These are phyloP conservation scores for Xylaria venustula DNA, from an alignment of 495 filamentous ascomycete genomes.

Conservation along the genomic window DNA sequence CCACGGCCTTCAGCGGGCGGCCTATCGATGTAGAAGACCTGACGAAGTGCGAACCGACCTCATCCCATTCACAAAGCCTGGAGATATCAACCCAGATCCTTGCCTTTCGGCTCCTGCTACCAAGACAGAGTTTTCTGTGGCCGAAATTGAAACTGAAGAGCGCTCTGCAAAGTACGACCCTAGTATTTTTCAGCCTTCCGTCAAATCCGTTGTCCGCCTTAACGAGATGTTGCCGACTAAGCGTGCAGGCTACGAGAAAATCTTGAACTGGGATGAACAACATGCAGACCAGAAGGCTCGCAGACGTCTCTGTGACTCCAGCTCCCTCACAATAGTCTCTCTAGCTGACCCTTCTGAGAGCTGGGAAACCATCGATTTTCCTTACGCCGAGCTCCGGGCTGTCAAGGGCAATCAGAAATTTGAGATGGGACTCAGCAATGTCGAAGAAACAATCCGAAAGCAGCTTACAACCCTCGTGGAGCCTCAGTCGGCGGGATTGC, in stretches of 20 bases:
- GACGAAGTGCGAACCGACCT: constrained; percentile 11
- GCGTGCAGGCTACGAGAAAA: constrained; percentile 14
- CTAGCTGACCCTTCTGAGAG: not conserved
- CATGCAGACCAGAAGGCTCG: not conserved
- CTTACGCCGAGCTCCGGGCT: constrained; percentile 11
- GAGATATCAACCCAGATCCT: constrained; percentile 1
- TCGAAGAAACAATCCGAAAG: constrained; percentile 12
- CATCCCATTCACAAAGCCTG: not conserved
- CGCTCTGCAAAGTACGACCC: constrained; percentile 4
- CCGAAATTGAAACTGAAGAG: constrained; percentile 6
- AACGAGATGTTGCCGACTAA: constrained; percentile 5
- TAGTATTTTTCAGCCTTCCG: constrained; percentile 6
- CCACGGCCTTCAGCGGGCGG: constrained; percentile 2
- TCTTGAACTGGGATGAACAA: constrained; percentile 12
- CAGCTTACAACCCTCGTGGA: constrained; percentile 5
- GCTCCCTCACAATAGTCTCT: constrained; percentile 6
- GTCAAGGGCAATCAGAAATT: constrained; percentile 18
- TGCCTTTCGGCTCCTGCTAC: constrained; percentile 15
- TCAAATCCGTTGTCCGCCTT: constrained; percentile 12
- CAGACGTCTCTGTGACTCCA: not conserved
- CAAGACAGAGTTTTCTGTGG: constrained; percentile 9
- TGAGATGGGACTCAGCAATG: constrained; percentile 4
- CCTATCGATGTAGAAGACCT: constrained; percentile 6
- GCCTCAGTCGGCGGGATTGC: constrained; percentile 20
- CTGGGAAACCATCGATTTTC: constrained; percentile 8